Base-by-base conservation (phyloP, 805 yeast species). In the Nakazawaea holstii region DNA sequence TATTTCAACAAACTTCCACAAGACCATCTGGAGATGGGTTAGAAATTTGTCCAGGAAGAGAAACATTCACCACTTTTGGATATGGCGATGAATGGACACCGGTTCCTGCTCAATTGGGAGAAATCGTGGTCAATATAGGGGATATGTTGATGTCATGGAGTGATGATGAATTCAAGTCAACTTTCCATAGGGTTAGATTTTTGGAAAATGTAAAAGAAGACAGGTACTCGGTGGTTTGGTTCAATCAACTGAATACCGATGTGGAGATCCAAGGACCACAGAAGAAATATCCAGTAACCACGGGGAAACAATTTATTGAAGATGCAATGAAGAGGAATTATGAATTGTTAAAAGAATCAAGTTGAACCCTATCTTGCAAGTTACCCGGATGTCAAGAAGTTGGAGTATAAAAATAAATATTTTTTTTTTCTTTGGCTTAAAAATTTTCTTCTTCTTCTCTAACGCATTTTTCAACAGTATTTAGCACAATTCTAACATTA, bases 401-500 rank as follows among this genome's bases (percentile, higher is more conserved):
- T 41, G 41, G 44, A n/a, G 13, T 31, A 20, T 20, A 20, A 20
- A 20, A 20, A 20, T n/a, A 33, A 13, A 15, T 13, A 36, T 48
- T 36, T 29, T 41, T 40, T 30, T 40, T 45, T 42, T 35, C 33
- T 41, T 53, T n/a, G n/a, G n/a, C n/a, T 20, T 20, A 20, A 20
- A 20, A 20, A 20, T 20, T 20, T 20, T 20, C 24, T 3, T 5
- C 24, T 20, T 20, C 24, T 20, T 51, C 57, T 43, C 58, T 64
- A 74, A 73, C 79, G 79, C 79, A 73, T 75, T 70, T 57, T 57
- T 60, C 73, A 77, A 36, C 80, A 72, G 80, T 62, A 36, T 37
- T 74, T 65, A 63, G 62, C 68, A 62, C 51, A 72, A 68, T 70
- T 69, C 65, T 56, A 31, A n/a, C 10, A 7, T 17, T 61, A 72